Evolutionary conservation across 169 alveolate species (phyloP).

Genomic region (Plasmodium cynomolgi): DNA sequence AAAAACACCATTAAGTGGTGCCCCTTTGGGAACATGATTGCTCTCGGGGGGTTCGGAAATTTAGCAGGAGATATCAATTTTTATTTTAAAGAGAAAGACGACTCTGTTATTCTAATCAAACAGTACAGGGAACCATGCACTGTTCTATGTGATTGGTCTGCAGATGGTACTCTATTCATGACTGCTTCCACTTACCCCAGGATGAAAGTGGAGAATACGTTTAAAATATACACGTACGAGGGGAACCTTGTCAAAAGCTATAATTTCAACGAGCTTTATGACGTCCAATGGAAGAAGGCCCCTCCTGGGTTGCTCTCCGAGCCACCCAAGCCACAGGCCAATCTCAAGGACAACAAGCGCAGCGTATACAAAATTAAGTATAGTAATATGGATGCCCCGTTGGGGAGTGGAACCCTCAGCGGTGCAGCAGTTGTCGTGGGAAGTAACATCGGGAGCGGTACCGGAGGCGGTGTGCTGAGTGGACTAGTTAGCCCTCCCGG

Average conservation of each 20-base stretch:
- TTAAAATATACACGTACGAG: constrained; percentile 82
- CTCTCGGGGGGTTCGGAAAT: constrained; percentile 85
- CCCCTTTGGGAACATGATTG: constrained; percentile 84
- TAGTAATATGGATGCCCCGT: not conserved
- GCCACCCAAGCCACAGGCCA: constrained; percentile 57
- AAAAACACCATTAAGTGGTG: constrained; percentile 86
- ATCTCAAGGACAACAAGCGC: constrained; percentile 27
- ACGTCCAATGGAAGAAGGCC: constrained; percentile 49
- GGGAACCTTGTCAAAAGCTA: constrained; percentile 76
- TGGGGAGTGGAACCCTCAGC: not conserved
- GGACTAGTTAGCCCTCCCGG: not conserved
- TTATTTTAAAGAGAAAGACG: constrained; percentile 74
- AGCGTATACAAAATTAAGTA: constrained; percentile 42
- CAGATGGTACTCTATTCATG: constrained; percentile 81
- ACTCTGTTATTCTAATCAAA: constrained; percentile 75
- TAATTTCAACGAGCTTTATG: constrained; percentile 43
- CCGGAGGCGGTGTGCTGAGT: not conserved
- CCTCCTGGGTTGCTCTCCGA: constrained; percentile 1
- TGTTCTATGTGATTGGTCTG: constrained; percentile 85
- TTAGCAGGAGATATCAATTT: constrained; percentile 84
- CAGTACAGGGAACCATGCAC: constrained; percentile 84
- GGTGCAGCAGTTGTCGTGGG: not conserved
- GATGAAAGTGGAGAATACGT: constrained; percentile 84
- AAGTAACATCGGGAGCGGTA: not conserved
- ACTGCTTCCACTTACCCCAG: constrained; percentile 86